Conservation (phyloP, 2,329 filamentous ascomycete species). For the Penicillium sp. region DNA sequence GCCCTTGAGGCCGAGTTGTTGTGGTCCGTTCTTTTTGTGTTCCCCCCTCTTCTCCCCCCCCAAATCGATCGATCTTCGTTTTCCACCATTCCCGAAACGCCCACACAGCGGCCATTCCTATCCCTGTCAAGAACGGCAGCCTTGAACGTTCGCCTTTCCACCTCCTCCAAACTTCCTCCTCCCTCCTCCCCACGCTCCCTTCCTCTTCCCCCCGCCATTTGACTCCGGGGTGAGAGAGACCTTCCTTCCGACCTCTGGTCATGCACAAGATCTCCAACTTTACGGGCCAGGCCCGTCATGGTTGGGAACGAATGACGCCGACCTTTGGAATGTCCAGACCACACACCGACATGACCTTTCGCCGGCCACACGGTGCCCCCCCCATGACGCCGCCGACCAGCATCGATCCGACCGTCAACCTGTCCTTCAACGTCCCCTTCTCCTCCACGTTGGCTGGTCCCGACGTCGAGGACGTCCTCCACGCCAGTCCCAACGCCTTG, state of each 20-base stretch:
- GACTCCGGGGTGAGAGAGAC: conserved; percentile 40
- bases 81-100: conserved; percentile 34
- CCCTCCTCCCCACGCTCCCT: conserved; percentile 18
- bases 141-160: conserved; percentile 17
- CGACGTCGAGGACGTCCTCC: conserved; percentile 90
- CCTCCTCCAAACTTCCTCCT: conserved; percentile 14
- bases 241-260: conserved; percentile 24
- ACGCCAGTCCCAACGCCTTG: conserved; percentile 84
- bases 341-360: conserved; percentile 60
- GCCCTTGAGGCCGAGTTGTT: not conserved
- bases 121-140: conserved; percentile 38
- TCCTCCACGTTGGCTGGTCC: conserved; percentile 88
- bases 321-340: conserved; percentile 65
- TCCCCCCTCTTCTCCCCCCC: not conserved
- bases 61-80: conserved; percentile 33
- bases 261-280: conserved; percentile 73
- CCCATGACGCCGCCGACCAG: conserved; percentile 67
- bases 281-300: conserved; percentile 66
- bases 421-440: conserved; percentile 97
- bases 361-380: conserved; percentile 54
- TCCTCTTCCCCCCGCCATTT: conserved; percentile 34
- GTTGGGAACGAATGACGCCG: conserved; percentile 68
- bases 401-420: conserved; percentile 77
- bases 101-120: conserved; percentile 34
- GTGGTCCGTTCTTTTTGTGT: conserved; percentile 21